These are phyloP conservation scores for Emergomyces africanus DNA, from an alignment of 2,329 filamentous ascomycete genomes.

Conservation along the genomic window DNA sequence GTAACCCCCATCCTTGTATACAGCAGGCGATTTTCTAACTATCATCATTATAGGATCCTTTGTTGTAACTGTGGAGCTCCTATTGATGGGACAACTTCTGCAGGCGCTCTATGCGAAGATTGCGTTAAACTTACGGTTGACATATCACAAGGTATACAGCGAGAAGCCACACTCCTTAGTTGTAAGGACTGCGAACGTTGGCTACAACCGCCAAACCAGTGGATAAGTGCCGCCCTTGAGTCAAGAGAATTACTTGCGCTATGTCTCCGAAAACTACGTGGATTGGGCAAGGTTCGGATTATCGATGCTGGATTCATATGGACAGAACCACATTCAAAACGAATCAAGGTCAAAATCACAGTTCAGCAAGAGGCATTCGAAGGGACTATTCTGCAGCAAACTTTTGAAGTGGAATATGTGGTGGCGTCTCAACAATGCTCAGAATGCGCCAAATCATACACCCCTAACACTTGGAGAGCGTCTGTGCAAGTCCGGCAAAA, in stretches of 20 bases:
- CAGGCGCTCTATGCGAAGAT: constrained; percentile 86
- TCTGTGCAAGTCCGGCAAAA: constrained; percentile 93
- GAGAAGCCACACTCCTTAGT: constrained; percentile 79
- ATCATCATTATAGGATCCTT: constrained; percentile 58
- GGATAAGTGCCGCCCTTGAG: constrained; percentile 74
- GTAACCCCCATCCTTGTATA: constrained; percentile 12
- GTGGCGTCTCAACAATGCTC: constrained; percentile 88
- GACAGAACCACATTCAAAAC: constrained; percentile 92
- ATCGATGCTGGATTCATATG: constrained; percentile 95
- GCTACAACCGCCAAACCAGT: constrained; percentile 73
- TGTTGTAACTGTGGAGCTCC: constrained; percentile 96
- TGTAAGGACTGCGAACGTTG: constrained; percentile 93
- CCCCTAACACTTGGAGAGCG: constrained; percentile 89
- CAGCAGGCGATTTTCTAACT: constrained; percentile 11
- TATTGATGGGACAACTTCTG: constrained; percentile 78
- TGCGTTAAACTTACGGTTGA: constrained; percentile 92
- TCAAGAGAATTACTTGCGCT: constrained; percentile 86
- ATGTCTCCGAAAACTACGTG: constrained; percentile 77
- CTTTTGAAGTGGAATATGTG: constrained; percentile 87
- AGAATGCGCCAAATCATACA: constrained; percentile 92
- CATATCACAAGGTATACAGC: constrained; percentile 79
- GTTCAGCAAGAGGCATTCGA: constrained; percentile 62
- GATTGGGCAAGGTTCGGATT: constrained; percentile 79
- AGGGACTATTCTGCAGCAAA: constrained; percentile 70
- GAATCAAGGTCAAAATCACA: constrained; percentile 90